These are phyloP conservation scores for Decorospora gaudefroyi DNA, from an alignment of 2,329 filamentous ascomycete genomes.

Conservation along the genomic window DNA sequence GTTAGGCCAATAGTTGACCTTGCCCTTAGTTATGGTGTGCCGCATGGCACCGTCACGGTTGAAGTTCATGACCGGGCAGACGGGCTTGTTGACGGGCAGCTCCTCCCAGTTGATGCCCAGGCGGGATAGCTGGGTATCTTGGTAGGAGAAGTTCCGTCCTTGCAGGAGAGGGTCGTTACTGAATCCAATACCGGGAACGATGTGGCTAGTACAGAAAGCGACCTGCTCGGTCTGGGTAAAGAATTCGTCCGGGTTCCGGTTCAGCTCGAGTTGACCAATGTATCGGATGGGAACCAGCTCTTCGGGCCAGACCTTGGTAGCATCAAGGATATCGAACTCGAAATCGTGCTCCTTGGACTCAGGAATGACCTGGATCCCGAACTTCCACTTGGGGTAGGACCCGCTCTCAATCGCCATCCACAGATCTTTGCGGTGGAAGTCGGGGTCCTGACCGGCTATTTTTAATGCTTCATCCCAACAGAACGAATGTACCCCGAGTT, in stretches of 20 bases:
- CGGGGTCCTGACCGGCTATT: slow-evolving; percentile 65
- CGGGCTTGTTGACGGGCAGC: slow-evolving; percentile 74
- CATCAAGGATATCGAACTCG: slow-evolving; percentile 83
- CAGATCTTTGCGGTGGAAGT: slow-evolving; percentile 81
- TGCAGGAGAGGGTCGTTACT: slow-evolving; percentile 76
- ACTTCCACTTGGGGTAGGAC: slow-evolving; percentile 75
- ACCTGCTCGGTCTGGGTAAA: slow-evolving; percentile 83
- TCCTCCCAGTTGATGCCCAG: slow-evolving; percentile 77
- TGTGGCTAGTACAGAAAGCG: slow-evolving; percentile 79
- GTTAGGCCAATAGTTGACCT: slow-evolving; percentile 81
- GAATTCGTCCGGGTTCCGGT: slow-evolving; percentile 78
- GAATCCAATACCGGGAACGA: slow-evolving; percentile 78
- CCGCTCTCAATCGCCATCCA: slow-evolving; percentile 73
- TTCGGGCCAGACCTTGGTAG: slow-evolving; percentile 85
- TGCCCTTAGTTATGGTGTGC: slow-evolving; percentile 73
- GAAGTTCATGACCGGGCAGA: slow-evolving; percentile 75
- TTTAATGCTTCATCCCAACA: slow-evolving; percentile 82
- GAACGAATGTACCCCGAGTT: slow-evolving; percentile 74
- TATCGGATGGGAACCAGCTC: slow-evolving; percentile 74
- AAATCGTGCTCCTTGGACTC: slow-evolving; percentile 75
- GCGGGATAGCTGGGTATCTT: slow-evolving; percentile 70
- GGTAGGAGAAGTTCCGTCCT: slow-evolving; percentile 71
- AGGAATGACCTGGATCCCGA: slow-evolving; percentile 77
- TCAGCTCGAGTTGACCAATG: slow-evolving; percentile 78
- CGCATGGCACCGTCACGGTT: slow-evolving; percentile 75